phyloP scores from a whole-genome alignment of 805 yeast species.

The Ogataea nitratoaversa region DNA sequence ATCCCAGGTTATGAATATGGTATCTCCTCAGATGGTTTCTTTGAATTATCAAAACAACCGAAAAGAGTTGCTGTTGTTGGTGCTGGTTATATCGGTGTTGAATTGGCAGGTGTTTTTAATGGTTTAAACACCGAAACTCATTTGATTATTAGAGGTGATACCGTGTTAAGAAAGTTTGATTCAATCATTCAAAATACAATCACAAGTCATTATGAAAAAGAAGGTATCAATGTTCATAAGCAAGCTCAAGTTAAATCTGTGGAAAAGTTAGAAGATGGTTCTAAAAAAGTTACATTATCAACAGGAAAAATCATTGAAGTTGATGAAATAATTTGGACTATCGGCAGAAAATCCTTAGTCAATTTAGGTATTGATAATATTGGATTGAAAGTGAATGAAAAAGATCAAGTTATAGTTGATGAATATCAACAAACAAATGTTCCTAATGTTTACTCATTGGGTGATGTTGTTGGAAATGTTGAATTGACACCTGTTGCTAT shows the following conservation, averaged over 20 bases:
- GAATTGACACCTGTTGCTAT: conserved; percentile 98
- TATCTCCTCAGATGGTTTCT: conserved; percentile 87
- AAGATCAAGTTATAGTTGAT: conserved; percentile 70
- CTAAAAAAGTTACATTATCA: conserved; percentile 43
- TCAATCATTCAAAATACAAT: conserved; percentile 71
- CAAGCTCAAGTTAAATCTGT: conserved; percentile 46
- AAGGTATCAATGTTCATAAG: conserved; percentile 81
- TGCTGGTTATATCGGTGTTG: conserved; percentile 97
- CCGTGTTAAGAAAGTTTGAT: conserved; percentile 86
- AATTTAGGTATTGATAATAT: conserved; percentile 74
- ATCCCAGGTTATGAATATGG: conserved; percentile 84
- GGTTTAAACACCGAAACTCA: conserved; percentile 85
- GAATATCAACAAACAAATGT: conserved; percentile 83
- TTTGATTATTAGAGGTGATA: conserved; percentile 84
- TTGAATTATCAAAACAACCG: conserved; percentile 77
- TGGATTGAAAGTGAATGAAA: conserved; percentile 59
- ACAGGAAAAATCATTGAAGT: conserved; percentile 49
- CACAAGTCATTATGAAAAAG: conserved; percentile 74
- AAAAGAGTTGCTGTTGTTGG: conserved; percentile 92
- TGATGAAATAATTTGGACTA: conserved; percentile 87
- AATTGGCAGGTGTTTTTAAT: conserved; percentile 90
- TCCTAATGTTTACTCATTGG: conserved; percentile 73
- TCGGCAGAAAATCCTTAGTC: conserved; percentile 79
- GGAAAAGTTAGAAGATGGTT: conserved; percentile 45
- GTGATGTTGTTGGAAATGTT: conserved; percentile 90